Percentiles rank a stretch among this genome's conserved stretches.
Conservation (phyloP, 1,284 basidiomycete genomes). For the Malassezia slooffiae region DNA sequence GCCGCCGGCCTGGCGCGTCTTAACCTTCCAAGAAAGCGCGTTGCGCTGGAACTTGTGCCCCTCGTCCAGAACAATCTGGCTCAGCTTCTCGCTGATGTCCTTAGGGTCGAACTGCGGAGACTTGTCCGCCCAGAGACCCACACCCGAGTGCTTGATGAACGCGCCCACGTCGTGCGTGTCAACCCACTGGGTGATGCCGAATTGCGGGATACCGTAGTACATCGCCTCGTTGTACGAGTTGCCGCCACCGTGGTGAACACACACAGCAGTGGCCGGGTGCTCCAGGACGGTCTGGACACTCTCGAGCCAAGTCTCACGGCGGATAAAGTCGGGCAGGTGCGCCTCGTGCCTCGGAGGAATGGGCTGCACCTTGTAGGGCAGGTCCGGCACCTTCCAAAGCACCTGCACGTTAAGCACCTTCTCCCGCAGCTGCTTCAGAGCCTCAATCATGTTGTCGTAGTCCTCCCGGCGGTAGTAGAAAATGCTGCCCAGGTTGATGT, state of each 20-base stretch:
- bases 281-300: constrained; percentile 25
- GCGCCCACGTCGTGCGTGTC: constrained; percentile 34
- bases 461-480: constrained; percentile 30
- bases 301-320: constrained; percentile 27
- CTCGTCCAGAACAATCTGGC: constrained; percentile 18
- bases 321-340: constrained; percentile 25
- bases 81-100: constrained; percentile 23
- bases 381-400: constrained; percentile 27
- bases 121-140: constrained; percentile 23
- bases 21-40: constrained; percentile 22
- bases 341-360: constrained; percentile 19
- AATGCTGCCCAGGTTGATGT: constrained; percentile 43
- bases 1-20: constrained; percentile 25
- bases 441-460: constrained; percentile 22
- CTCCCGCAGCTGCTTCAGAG: constrained; percentile 21
- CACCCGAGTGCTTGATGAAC: constrained; percentile 20
- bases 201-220: constrained; percentile 31
- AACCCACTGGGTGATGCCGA: constrained; percentile 35
- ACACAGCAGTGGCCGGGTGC: constrained; percentile 30
- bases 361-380: constrained; percentile 13
- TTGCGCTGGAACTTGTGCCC: constrained; percentile 17
- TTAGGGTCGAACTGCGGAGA: constrained; percentile 21
- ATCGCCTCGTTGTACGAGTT: constrained; percentile 43
- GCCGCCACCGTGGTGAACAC: constrained; percentile 39
- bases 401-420: constrained; percentile 19